These are phyloP conservation scores for Torulaspora microellipsoides DNA, from an alignment of 805 yeast genomes.

Conservation along the genomic window DNA sequence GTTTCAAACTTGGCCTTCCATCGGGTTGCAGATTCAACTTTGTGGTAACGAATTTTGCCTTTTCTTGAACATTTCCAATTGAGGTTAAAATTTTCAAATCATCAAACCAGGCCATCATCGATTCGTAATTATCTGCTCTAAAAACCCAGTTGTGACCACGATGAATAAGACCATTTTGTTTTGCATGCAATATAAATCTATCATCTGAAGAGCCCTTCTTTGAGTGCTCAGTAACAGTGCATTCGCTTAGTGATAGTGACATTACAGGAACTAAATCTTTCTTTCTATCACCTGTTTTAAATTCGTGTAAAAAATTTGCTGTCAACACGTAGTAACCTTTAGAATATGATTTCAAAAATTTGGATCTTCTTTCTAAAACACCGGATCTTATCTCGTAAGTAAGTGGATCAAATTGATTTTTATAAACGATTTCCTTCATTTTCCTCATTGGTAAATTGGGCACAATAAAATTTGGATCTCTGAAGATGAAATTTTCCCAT, in stretches of 20 bases:
- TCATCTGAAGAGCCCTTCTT: conserved; percentile 62
- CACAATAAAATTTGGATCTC: conserved; percentile 68
- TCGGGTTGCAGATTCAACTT: conserved; percentile 21
- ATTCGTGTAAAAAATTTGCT: conserved; percentile 83
- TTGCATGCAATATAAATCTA: conserved; percentile 77
- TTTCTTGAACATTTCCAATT: conserved; percentile 54
- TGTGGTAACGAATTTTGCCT: conserved; percentile 43
- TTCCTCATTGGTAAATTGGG: conserved; percentile 58
- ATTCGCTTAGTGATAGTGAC: conserved; percentile 75
- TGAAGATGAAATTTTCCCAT: conserved; percentile 79
- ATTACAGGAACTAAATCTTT: conserved; percentile 77
- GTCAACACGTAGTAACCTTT: conserved; percentile 89
- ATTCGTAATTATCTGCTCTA: conserved; percentile 75
- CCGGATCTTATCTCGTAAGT: conserved; percentile 71
- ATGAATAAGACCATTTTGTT: conserved; percentile 67
- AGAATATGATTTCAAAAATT: conserved; percentile 85
- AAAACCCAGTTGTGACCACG: conserved; percentile 94
- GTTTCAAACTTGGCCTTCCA: conserved; percentile 8
- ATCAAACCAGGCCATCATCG: conserved; percentile 80
- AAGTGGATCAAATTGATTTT: conserved; percentile 63
- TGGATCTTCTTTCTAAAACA: conserved; percentile 81
- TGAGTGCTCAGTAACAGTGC: conserved; percentile 79
- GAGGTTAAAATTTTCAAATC: conserved; percentile 67
- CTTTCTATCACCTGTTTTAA: conserved; percentile 75
- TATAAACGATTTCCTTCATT: conserved; percentile 57